Percentiles rank a stretch among this genome's conserved stretches.
These are phyloP conservation scores for Colletotrichum horii DNA, from an alignment of 2,329 filamentous ascomycete genomes.

Conservation along the genomic window DNA sequence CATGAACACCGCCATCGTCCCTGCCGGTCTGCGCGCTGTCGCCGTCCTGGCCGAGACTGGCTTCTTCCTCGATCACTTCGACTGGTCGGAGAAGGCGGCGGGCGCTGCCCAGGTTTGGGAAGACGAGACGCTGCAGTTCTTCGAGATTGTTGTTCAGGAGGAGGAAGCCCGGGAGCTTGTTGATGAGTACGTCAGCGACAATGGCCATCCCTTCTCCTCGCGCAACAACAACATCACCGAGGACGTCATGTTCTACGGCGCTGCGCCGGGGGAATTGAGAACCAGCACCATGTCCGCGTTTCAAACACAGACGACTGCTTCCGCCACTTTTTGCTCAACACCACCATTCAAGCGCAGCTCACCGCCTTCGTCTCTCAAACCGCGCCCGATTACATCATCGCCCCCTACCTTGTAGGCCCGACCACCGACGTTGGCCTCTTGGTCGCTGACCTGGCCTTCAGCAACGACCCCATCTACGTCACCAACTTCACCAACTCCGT, in stretches of 20 bases:
- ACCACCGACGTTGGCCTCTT: background rate
- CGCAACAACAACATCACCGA: background rate
- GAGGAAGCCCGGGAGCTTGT: background rate
- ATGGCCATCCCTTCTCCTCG: too few species aligned
- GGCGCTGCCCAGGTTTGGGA: background rate
- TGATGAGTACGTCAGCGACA: background rate
- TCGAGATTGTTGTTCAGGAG: background rate
- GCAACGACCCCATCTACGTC: background rate
- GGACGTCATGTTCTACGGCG: background rate
- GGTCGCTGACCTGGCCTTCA: background rate
- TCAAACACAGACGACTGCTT: background rate
- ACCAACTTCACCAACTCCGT: background rate
- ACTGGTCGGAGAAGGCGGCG: background rate
- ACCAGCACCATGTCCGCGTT: background rate
- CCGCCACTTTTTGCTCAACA: background rate
- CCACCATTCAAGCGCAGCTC: background rate
- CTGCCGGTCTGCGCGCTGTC: background rate
- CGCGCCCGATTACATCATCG: background rate
- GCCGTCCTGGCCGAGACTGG: background rate
- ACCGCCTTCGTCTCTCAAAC: background rate
- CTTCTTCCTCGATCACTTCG: background rate
- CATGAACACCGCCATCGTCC: background rate
- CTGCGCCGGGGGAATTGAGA: background rate
- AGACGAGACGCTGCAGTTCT: background rate
- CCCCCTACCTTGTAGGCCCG: background rate